Conservation (phyloP, 768 basidiomycete species). For the Trametes meyenii region DNA sequence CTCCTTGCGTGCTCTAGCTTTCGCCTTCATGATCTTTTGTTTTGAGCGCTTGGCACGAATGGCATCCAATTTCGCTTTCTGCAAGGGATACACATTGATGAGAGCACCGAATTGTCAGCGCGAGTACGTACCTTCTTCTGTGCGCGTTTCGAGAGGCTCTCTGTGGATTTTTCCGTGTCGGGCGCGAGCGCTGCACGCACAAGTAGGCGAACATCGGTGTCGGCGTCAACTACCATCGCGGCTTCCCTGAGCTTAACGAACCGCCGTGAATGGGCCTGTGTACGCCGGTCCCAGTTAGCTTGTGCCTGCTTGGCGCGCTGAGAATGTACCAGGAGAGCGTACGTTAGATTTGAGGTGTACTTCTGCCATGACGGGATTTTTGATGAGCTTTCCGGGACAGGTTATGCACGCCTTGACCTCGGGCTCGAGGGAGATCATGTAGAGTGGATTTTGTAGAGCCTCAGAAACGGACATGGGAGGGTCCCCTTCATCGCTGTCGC, state of each 20-base stretch:
- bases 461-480: constrained; percentile 56
- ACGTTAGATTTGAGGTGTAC: constrained; percentile 66
- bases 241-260: constrained; percentile 51
- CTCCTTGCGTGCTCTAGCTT: constrained; percentile 37
- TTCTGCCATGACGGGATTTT: constrained; percentile 55
- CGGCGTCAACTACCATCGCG: constrained; percentile 43
- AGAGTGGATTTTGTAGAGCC: constrained; percentile 66
- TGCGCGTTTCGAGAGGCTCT: constrained; percentile 56
- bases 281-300: not conserved
- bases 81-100: constrained; percentile 1
- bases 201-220: constrained; percentile 51
- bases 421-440: constrained; percentile 56
- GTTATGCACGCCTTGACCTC: constrained; percentile 62
- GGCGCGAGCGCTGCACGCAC: constrained; percentile 30
- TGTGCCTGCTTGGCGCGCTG: constrained; percentile 2
- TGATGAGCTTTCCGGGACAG: constrained; percentile 76
- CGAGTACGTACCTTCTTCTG: constrained; percentile 57
- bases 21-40: constrained; percentile 48
- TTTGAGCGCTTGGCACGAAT: constrained; percentile 52
- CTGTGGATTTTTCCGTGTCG: constrained; percentile 5
- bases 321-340: constrained; percentile 40
- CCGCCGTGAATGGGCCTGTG: constrained; percentile 67
- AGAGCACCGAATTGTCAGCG: not conserved
- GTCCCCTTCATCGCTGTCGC: constrained; percentile 35
- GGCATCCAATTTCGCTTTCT: constrained; percentile 52